phyloP scores from a whole-genome alignment of 768 basidiomycete genomes.

The Mrakia frigida region DNA sequence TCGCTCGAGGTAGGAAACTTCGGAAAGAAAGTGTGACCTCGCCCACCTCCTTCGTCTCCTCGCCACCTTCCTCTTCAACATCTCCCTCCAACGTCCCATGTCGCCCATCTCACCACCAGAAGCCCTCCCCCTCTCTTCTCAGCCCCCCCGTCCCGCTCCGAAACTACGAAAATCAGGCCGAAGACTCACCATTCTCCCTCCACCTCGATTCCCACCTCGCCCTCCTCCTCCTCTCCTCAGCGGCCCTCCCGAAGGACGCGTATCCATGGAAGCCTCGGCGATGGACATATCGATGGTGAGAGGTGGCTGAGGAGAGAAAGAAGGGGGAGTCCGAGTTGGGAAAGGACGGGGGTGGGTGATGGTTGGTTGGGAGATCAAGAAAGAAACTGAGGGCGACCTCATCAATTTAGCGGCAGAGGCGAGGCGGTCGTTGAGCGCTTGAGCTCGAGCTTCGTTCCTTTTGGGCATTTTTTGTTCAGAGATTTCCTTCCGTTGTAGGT shows the following conservation, averaged over 20 bases:
- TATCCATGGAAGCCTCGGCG: constrained; percentile 31
- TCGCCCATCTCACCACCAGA: background rate
- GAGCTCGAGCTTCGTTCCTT: too few species aligned
- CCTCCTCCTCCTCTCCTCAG: constrained; percentile 2
- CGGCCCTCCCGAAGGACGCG: background rate
- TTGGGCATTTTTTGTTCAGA: too few species aligned
- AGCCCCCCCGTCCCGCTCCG: background rate
- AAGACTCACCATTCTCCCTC: constrained; percentile 3
- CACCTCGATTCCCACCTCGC: background rate
- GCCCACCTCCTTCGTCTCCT: too few species aligned
- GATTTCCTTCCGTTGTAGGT: too few species aligned
- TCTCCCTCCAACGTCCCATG: too few species aligned
- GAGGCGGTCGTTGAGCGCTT: too few species aligned
- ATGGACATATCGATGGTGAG: constrained; percentile 16
- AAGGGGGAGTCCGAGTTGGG: background rate
- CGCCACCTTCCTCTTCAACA: too few species aligned
- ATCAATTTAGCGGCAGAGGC: too few species aligned
- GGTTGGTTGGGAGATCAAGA: background rate
- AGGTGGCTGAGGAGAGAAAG: background rate
- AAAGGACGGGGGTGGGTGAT: background rate
- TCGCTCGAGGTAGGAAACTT: too few species aligned
- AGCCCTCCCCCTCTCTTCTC: background rate
- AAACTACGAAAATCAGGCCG: background rate
- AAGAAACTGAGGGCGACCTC: too few species aligned
- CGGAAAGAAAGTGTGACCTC: too few species aligned